phyloP scores from a whole-genome alignment of 2,329 filamentous ascomycete species.

The Fusarium begoniae region DNA sequence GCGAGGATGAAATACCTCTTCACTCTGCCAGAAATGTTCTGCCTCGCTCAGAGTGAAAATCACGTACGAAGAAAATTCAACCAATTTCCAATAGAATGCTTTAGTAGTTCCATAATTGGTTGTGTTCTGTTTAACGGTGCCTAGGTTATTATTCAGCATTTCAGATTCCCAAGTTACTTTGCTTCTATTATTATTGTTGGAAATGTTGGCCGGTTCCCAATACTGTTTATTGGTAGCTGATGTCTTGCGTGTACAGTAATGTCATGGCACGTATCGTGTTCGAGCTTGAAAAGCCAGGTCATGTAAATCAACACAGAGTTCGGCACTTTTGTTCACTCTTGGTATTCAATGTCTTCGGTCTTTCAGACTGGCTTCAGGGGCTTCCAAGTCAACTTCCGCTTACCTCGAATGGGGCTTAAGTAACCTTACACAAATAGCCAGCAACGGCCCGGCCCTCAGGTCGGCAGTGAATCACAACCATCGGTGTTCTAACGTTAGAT shows the following conservation, averaged over 20 bases:
- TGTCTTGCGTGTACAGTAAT: background rate
- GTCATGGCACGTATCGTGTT: slow-evolving; percentile 4
- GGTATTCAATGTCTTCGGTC: slow-evolving; percentile 1
- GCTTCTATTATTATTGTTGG: background rate
- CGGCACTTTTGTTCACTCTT: background rate
- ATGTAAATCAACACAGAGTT: background rate
- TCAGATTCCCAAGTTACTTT: background rate
- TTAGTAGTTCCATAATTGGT: background rate
- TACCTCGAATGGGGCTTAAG: slow-evolving; percentile 25
- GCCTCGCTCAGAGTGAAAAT: background rate
- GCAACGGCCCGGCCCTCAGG: slow-evolving; percentile 33
- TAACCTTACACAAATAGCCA: slow-evolving; percentile 12
- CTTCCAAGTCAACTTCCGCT: slow-evolving; percentile 15
- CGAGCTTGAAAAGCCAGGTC: slow-evolving; percentile 4
- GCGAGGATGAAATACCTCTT: no score
- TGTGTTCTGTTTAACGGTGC: background rate
- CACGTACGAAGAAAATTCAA: background rate
- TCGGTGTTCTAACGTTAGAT: slow-evolving; percentile 22
- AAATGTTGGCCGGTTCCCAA: background rate
- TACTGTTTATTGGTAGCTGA: background rate
- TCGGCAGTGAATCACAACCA: slow-evolving; percentile 28
- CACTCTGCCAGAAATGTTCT: background rate
- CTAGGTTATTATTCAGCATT: background rate
- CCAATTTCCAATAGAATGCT: background rate
- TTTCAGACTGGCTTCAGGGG: slow-evolving; percentile 13